Base-by-base conservation (phyloP, 192 early-diverging fungal genomes). In the Rhizoclosmatium globosum region DNA sequence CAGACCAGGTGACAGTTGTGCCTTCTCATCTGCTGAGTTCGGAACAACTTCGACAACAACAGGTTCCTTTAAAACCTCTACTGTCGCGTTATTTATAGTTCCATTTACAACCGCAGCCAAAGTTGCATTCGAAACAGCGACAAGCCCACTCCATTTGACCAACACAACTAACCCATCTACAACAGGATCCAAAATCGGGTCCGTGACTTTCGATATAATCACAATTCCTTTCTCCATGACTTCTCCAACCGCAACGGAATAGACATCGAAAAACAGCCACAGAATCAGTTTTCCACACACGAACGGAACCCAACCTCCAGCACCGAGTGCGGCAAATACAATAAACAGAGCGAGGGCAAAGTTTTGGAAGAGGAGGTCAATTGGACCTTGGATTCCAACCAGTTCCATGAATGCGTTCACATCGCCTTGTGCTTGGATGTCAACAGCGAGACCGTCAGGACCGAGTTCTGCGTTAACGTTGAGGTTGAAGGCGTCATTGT, bases 301-400 rank as follows among this genome's bases (percentile, higher is more conserved):
- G 68, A 90, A 94, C 3, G 97, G 97, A 3, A 93, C 74, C 93
- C 93, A 95, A 3, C 91, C 85, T 4, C 93, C 91, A 38, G 88
- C 79, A 19, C 87, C 88, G 68, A 98, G 76, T 47, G 94, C 91
- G 60, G 92, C 83, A 41, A 88, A 78, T 43, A 97, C 90, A 71
- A 97, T 80, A 11, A 94, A 77, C 4, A 93, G 67, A 50, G 96
- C 94, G 31, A 97, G 86, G 6, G 92, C 86, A 61, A 94, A 94
- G 80, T 96, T 94, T 77, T 96, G 94, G 9, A 93, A 58, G 0
- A 97, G 79, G 68, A 93, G 87, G 79, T 91, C 86, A n/a, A 93
- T 72, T 15, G 96, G 93, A 0, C 97, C 97, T 4, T 93, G 88
- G 80, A 99, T 89, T 7, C 97, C 97, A 64, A 98, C 87, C n/a